These are phyloP conservation scores for Trichoderma sp. DNA, from an alignment of 2,329 filamentous ascomycete species.

Conservation along the genomic window DNA sequence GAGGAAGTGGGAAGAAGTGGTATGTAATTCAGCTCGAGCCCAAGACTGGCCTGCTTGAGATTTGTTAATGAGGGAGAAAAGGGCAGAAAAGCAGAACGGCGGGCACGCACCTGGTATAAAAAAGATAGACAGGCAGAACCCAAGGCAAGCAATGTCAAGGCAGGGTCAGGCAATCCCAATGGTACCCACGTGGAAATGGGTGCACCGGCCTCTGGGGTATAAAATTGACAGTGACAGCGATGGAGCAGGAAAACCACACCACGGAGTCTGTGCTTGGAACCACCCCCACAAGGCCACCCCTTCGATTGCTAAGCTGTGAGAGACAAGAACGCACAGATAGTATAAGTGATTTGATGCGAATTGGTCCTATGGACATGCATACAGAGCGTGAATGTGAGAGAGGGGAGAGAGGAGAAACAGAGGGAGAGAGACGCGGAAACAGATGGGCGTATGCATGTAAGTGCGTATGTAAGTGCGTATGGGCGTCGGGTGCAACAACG, in stretches of 20 bases:
- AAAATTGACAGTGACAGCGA: constrained; percentile 17
- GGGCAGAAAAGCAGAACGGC: neutral
- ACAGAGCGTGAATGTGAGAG: neutral
- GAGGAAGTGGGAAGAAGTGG: neutral
- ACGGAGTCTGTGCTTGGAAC: constrained; percentile 12
- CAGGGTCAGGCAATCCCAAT: constrained; percentile 14
- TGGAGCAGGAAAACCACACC: constrained; percentile 12
- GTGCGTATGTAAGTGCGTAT: neutral
- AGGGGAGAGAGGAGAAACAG: neutral
- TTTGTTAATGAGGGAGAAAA: constrained; percentile 6
- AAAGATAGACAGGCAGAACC: neutral
- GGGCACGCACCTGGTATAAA: constrained; percentile 13
- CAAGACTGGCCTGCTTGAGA: neutral
- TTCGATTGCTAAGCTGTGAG: neutral
- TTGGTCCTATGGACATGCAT: neutral
- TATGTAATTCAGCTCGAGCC: neutral
- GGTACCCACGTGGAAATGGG: constrained; percentile 11
- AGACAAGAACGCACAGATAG: neutral
- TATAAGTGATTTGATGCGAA: neutral
- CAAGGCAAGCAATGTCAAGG: neutral
- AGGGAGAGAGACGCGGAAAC: neutral
- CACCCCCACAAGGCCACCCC: constrained; percentile 1
- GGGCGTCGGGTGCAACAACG: neutral
- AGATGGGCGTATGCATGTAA: neutral
- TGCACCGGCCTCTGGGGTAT: constrained; percentile 17